phyloP scores from a whole-genome alignment of 441 rosid genomes.

The Bruguiera hainesii region DNA sequence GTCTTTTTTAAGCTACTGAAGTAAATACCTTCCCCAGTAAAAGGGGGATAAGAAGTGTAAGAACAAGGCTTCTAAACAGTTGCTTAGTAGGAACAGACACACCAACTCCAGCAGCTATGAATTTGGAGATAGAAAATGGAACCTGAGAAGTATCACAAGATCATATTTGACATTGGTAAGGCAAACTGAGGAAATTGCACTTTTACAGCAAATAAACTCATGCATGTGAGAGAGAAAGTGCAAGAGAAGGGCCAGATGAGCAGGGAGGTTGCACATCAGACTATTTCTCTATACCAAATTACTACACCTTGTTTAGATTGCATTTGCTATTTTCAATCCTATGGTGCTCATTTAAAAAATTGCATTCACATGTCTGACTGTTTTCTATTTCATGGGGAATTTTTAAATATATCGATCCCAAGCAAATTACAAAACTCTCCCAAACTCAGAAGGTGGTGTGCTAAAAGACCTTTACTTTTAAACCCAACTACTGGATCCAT shows the following conservation, averaged over 20 bases:
- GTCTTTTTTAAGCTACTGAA: conserved; percentile 4
- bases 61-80: conserved; percentile 71
- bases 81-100: conserved; percentile 74
- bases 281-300: not conserved
- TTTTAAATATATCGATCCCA: too few species aligned
- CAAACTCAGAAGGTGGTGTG: too few species aligned
- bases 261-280: not conserved
- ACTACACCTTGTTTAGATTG: too few species aligned
- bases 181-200: not conserved
- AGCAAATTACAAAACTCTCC: too few species aligned
- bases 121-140: conserved; percentile 83
- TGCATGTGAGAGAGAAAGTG: not conserved
- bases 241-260: too few species aligned
- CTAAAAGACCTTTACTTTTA: too few species aligned
- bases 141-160: conserved; percentile 45
- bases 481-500: too few species aligned
- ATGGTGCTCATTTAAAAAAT: too few species aligned
- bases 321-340: too few species aligned
- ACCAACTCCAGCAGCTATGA: conserved; percentile 82
- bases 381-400: too few species aligned
- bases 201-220: too few species aligned
- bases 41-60: conserved; percentile 70
- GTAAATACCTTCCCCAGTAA: conserved; percentile 77
- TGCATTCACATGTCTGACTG: too few species aligned
- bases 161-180: conserved; percentile 10